Conservation (phyloP, 805 yeast genomes). For the Yamadazyma philogaea region DNA sequence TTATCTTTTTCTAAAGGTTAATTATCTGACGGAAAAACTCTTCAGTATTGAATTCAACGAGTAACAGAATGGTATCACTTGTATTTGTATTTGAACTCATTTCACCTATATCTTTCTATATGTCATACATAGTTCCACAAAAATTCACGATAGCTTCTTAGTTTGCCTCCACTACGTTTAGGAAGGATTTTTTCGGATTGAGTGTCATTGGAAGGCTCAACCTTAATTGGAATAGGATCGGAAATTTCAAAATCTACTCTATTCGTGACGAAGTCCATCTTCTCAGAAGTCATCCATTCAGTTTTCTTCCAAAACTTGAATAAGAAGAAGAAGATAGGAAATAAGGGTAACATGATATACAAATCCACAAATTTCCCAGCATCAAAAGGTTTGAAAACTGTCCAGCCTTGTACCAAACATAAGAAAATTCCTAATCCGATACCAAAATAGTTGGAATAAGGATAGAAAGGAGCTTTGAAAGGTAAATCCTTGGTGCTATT, state of each 20-base stretch:
- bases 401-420: slow-evolving; percentile 23
- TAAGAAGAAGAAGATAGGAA: slow-evolving; percentile 30
- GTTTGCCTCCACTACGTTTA: neutral
- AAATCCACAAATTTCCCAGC: slow-evolving; percentile 20
- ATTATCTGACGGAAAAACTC: too few species aligned
- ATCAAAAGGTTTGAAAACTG: slow-evolving; percentile 20
- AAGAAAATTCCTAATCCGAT: slow-evolving; percentile 16
- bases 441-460: slow-evolving; percentile 17
- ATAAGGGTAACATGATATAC: slow-evolving; percentile 19
- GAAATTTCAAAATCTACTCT: slow-evolving; percentile 16
- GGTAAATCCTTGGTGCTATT: slow-evolving; percentile 14
- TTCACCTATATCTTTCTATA: too few species aligned
- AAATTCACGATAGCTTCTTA: neutral
- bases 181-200: neutral
- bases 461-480: slow-evolving; percentile 17
- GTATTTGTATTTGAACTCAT: too few species aligned
- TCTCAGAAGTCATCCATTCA: slow-evolving; percentile 33
- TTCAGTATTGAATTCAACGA: too few species aligned
- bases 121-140: slow-evolving; percentile 4
- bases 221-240: neutral
- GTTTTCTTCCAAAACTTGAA: slow-evolving; percentile 34
- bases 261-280: slow-evolving; percentile 47
- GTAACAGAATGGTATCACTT: too few species aligned
- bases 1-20: too few species aligned
- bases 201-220: neutral